Base-by-base conservation (phyloP, 495 filamentous ascomycete species). In the Astrocystis sublimbata region DNA sequence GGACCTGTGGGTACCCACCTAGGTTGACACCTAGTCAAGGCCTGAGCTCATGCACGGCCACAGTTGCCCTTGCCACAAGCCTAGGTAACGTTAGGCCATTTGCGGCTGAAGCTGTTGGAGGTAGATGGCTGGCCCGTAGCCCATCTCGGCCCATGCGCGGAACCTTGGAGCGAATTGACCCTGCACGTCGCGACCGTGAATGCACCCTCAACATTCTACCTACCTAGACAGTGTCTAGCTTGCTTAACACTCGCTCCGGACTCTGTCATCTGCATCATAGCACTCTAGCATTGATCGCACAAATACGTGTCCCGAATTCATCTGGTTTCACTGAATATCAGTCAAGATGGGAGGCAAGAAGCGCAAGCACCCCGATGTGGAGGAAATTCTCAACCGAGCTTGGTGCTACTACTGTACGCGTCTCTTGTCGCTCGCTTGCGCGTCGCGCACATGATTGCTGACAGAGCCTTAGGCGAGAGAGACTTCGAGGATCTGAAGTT, bases 401-500 rank as follows among this genome's bases (percentile, higher is more conserved):
- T 98, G 92, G 92, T 98, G 94, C 79, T 98, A 97, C 76, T 98
- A 98, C 78, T 98, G 94, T 84, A 67, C 46, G 80, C 66, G 31
- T 53, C 24, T 45, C 28, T 21, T 26, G 28, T 21, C 30, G 47
- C 19, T 50, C 7, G n/a, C 19, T 50, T 12, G n/a, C 46, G 46
- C 26, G 38, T 15, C 23, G 47, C 36, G 28, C 17, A 23, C 26
- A 45, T 50, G 58, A 30, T 8, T 21, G 24, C 51, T 31, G 4
- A 47, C 35, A 28, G 60, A 45, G 55, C 73, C 1, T 12, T 45
- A 82, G 83, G 83, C 78, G 94, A 98, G 78, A 87, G 93, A 75
- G 94, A 97, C 77, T 98, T 98, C 66, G 93, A 97, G 71, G 94
- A 98, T 75, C 75, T 97, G 12, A 96, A 96, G 78, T 92, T 98